Evolutionary conservation across 345 rosid genomes (phyloP).

Genomic region (Camelina neglecta): DNA sequence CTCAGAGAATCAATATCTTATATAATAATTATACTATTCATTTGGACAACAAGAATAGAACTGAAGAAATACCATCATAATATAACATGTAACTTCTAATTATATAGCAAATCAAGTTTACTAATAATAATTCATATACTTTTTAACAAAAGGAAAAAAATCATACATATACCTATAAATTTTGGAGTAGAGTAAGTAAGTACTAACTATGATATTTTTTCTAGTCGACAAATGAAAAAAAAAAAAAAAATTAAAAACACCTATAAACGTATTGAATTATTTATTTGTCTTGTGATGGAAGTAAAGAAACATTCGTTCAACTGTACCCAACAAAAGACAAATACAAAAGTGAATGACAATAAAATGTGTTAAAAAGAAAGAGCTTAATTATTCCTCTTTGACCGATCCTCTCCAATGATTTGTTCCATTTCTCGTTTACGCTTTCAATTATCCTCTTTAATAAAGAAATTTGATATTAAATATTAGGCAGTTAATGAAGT

Average conservation of each 20-base stretch:
- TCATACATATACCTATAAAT: neutral
- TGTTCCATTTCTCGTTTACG: slow-evolving; percentile 23
- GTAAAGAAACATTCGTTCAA: slow-evolving; percentile 47
- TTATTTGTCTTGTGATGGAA: slow-evolving; percentile 41
- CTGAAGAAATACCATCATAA: neutral
- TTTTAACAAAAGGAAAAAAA: no score
- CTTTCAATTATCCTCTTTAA: neutral
- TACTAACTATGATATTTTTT: neutral
- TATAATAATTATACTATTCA: neutral
- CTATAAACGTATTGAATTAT: neutral
- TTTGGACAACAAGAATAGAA: neutral
- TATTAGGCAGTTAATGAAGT: neutral
- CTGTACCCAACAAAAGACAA: slow-evolving; percentile 43
- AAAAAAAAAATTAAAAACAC: neutral
- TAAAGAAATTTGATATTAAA: slow-evolving; percentile 4
- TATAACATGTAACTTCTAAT: slow-evolving; percentile 2
- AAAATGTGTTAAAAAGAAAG: slow-evolving; percentile 42
- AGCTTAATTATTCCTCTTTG: slow-evolving; percentile 47
- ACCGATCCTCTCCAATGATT: slow-evolving; percentile 42
- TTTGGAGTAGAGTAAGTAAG: neutral
- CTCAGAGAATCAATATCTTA: slow-evolving; percentile 1
- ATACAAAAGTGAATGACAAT: slow-evolving; percentile 39
- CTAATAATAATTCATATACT: no score
- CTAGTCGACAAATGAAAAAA: neutral
- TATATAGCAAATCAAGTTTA: neutral